These are phyloP conservation scores for Lagenaria siceraria DNA, from an alignment of 306 rosid genomes.

Conservation along the genomic window DNA sequence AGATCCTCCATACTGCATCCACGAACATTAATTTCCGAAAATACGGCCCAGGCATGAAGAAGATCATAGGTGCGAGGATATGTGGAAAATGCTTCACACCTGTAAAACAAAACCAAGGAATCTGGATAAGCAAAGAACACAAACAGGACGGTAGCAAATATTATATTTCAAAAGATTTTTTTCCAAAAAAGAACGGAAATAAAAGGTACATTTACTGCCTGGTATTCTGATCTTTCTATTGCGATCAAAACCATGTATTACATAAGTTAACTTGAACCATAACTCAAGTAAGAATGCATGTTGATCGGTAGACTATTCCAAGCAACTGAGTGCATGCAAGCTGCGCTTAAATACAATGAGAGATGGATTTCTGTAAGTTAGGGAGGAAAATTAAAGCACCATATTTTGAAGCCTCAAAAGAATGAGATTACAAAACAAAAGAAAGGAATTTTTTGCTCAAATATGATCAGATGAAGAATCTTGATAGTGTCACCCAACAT, in stretches of 20 bases:
- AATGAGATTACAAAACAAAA: not conserved
- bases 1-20: constrained; percentile 45
- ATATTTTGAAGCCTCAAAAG: not conserved
- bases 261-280: not conserved
- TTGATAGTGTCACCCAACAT: not conserved
- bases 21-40: constrained; percentile 33
- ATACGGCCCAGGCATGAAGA: constrained; percentile 51
- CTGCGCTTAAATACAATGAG: not conserved
- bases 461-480: not conserved
- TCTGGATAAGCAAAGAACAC: not conserved
- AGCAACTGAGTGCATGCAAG: not conserved
- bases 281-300: not conserved
- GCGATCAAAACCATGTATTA: not conserved
- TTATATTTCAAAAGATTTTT: not conserved
- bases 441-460: not conserved
- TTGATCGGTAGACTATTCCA: not conserved
- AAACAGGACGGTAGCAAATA: not conserved
- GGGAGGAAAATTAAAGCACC: not conserved
- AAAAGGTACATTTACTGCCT: not conserved
- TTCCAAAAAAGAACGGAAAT: too few relatives aligned
- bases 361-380: not conserved
- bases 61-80: constrained; percentile 59
- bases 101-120: constrained; percentile 2
- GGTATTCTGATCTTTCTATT: not conserved
- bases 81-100: constrained; percentile 65